phyloP scores from a whole-genome alignment of 2,329 filamentous ascomycete genomes.

The Fusarium keratoplasticum region DNA sequence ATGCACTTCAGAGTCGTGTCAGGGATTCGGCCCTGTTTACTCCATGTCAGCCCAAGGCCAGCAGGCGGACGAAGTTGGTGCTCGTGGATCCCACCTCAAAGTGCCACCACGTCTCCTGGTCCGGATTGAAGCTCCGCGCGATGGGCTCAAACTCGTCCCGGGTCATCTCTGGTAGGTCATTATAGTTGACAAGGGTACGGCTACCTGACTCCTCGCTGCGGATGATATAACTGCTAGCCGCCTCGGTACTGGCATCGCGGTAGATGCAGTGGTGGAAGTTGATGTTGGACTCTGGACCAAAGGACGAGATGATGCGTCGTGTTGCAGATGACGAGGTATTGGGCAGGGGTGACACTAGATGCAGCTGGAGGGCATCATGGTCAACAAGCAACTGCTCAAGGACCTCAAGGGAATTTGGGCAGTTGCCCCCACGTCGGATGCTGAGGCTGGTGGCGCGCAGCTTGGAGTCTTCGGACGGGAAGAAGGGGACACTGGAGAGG shows the following conservation, averaged over 20 bases:
- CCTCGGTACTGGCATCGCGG: conserved; percentile 63
- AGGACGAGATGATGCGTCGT: conserved; percentile 64
- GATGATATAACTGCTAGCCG: conserved; percentile 78
- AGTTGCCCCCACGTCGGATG: conserved; percentile 77
- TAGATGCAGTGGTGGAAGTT: conserved; percentile 69
- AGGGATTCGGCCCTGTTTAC: conserved; percentile 70
- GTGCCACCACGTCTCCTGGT: conserved; percentile 71
- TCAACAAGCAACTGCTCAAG: conserved; percentile 69
- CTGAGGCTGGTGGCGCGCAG: conserved; percentile 71
- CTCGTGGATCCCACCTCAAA: conserved; percentile 68
- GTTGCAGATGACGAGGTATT: conserved; percentile 62
- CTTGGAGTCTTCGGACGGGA: conserved; percentile 78
- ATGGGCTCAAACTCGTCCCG: conserved; percentile 66
- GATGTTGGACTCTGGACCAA: conserved; percentile 58
- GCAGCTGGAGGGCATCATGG: conserved; percentile 45
- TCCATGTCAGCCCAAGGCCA: conserved; percentile 27
- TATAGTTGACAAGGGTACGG: conserved; percentile 78
- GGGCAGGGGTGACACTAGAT: conserved; percentile 67
- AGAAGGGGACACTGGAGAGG: conserved; percentile 69
- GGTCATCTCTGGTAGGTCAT: conserved; percentile 76
- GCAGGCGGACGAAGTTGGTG: not conserved
- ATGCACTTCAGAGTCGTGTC: conserved; percentile 71
- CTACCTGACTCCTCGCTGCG: conserved; percentile 69
- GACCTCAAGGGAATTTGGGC: conserved; percentile 78
- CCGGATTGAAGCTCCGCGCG: conserved; percentile 51